phyloP scores from a whole-genome alignment of 768 basidiomycete species.

The Lentinula lateritia region DNA sequence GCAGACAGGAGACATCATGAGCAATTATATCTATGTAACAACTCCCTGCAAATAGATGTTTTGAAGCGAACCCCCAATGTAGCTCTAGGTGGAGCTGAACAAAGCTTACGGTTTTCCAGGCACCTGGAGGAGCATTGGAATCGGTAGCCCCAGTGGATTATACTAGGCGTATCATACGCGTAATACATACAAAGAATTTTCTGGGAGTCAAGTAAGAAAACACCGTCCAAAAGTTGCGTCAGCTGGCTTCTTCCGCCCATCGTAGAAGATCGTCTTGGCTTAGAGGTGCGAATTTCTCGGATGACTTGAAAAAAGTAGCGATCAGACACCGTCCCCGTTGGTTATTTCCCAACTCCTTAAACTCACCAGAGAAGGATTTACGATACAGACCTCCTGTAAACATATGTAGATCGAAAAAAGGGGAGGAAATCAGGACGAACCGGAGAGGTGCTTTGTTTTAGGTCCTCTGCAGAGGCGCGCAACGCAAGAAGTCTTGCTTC shows the following conservation, averaged over 20 bases:
- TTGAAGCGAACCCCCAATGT: no score
- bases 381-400: neutral
- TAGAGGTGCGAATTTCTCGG: constrained; percentile 7
- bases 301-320: neutral
- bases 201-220: neutral
- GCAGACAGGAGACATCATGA: no score
- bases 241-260: constrained; percentile 50
- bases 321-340: neutral
- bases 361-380: neutral
- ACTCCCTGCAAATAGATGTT: no score
- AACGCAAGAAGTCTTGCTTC: constrained; percentile 59
- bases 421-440: neutral
- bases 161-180: no score
- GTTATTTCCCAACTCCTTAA: no score
- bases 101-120: no score
- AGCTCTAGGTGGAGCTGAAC: no score
- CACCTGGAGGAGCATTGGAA: no score
- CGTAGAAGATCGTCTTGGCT: constrained; percentile 40
- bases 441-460: neutral
- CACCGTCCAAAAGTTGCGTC: neutral
- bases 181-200: no score
- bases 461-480: constrained; percentile 28
- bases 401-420: neutral
- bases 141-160: no score
- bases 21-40: no score